These are phyloP conservation scores for Neurospora africana DNA, from an alignment of 495 filamentous ascomycete species.

Conservation along the genomic window DNA sequence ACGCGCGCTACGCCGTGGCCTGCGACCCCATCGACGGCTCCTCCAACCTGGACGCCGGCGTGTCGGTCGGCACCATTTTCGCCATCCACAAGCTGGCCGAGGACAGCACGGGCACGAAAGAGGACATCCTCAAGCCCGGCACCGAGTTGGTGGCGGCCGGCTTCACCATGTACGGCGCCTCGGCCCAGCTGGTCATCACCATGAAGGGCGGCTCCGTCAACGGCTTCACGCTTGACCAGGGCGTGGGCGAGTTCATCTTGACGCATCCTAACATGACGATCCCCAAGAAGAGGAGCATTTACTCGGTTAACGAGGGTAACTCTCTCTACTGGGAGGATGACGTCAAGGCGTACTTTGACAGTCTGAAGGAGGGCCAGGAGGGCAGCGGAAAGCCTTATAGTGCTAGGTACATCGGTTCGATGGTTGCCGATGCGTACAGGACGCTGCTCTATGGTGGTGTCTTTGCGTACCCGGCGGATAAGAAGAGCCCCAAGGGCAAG, in stretches of 20 bases:
- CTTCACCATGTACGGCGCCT: constrained; percentile 99
- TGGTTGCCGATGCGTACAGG: constrained; percentile 97
- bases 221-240: constrained; percentile 93
- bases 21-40: constrained; percentile 98
- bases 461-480: constrained; percentile 94
- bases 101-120: constrained; percentile 55
- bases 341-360: constrained; percentile 78
- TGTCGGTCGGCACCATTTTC: constrained; percentile 97
- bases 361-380: constrained; percentile 62
- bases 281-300: constrained; percentile 71
- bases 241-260: constrained; percentile 95
- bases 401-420: constrained; percentile 88
- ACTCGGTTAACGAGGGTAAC: constrained; percentile 98
- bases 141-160: constrained; percentile 86
- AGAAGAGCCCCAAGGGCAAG: constrained; percentile 97
- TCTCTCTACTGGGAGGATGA: constrained; percentile 89
- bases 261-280: constrained; percentile 92
- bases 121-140: constrained; percentile 80
- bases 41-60: constrained; percentile 94
- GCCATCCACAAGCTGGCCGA: constrained; percentile 80
- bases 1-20: constrained; percentile 87
- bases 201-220: constrained; percentile 92
- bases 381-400: constrained; percentile 81
- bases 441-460: constrained; percentile 92
- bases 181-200: constrained; percentile 89